These are phyloP conservation scores for Colletotrichum sp. DNA, from an alignment of 2,329 filamentous ascomycete species.

Conservation along the genomic window DNA sequence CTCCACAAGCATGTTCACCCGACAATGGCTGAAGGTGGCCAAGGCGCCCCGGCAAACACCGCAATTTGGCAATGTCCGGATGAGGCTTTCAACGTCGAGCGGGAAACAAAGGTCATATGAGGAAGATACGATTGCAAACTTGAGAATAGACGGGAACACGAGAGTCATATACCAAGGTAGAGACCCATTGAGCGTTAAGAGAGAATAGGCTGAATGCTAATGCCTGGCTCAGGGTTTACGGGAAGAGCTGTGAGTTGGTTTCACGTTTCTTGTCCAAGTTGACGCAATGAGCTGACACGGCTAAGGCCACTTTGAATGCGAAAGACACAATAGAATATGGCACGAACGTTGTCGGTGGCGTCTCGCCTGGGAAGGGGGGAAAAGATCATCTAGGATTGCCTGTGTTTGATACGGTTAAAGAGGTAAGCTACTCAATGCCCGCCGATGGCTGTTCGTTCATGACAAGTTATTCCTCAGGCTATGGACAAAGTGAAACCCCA, in stretches of 20 bases:
- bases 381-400: conserved; percentile 37
- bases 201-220: background rate
- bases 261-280: too few species aligned
- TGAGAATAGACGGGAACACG: conserved; percentile 30
- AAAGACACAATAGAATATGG: conserved; percentile 43
- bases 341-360: conserved; percentile 41
- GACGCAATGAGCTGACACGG: background rate
- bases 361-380: conserved; percentile 41
- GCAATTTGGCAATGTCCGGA: background rate
- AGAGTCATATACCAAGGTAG: conserved; percentile 42
- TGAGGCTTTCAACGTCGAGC: background rate
- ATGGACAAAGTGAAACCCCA: conserved; percentile 56
- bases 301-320: conserved; percentile 41
- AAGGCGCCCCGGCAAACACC: background rate
- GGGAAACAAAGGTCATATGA: conserved; percentile 22
- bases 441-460: background rate
- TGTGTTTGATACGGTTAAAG: conserved; percentile 37
- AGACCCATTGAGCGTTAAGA: background rate
- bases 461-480: conserved; percentile 28
- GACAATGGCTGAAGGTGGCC: background rate
- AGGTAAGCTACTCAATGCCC: conserved; percentile 26
- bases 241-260: conserved; percentile 37
- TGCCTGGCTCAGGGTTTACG: conserved; percentile 35
- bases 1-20: background rate
- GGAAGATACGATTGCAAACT: conserved; percentile 31